Conservation (phyloP, 2,329 filamentous ascomycete species). For the Epichloe glyceriae region DNA sequence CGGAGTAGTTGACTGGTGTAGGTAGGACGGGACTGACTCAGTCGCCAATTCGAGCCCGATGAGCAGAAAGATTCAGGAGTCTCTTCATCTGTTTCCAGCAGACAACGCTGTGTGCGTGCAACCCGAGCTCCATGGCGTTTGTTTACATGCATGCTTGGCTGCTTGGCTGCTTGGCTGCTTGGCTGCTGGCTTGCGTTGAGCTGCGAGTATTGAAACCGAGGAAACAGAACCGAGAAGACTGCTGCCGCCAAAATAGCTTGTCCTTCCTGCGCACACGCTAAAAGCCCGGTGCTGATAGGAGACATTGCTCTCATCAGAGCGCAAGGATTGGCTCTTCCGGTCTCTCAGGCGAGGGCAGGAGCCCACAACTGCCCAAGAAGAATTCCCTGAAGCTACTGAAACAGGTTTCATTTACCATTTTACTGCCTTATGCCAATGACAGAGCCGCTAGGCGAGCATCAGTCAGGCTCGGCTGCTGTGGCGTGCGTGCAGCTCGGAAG, state of each 20-base stretch:
- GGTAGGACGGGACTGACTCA: conserved; percentile 1
- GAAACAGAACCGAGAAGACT: no score
- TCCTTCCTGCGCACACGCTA: not conserved
- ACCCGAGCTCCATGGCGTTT: not conserved
- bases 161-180: no score
- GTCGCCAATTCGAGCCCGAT: not conserved
- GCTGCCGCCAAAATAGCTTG: not conserved
- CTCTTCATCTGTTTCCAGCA: not conserved
- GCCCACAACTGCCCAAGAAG: not conserved
- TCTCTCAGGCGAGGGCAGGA: not conserved
- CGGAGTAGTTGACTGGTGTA: not conserved
- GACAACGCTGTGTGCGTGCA: not conserved
- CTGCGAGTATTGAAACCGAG: not conserved
- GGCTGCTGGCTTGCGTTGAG: not conserved
- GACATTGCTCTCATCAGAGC: not conserved
- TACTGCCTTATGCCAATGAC: not conserved
- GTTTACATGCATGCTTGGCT: not conserved
- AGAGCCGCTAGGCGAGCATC: not conserved
- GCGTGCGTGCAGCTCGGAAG: conserved; percentile 2
- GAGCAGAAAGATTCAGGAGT: not conserved
- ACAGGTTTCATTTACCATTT: not conserved
- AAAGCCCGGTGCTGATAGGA: not conserved
- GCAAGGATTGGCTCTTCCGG: not conserved
- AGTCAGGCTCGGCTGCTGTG: not conserved
- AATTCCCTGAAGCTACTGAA: not conserved